Percentiles rank a stretch among this genome's conserved stretches.
Evolutionary conservation across 768 basidiomycete genomes (phyloP).

Genomic region (Trametes villosa): DNA sequence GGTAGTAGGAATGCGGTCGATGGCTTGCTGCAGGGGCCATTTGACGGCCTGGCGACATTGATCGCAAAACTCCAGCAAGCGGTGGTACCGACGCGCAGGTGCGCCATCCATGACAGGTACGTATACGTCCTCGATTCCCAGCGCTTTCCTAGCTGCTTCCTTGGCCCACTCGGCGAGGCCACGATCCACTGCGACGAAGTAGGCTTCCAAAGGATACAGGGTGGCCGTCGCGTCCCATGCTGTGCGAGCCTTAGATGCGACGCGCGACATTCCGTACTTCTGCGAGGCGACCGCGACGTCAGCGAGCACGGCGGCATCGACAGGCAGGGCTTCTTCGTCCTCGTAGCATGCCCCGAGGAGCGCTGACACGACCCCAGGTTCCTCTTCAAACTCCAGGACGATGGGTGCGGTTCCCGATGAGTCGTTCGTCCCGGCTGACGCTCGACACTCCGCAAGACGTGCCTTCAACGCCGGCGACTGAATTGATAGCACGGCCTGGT

Average conservation of each 20-base stretch:
- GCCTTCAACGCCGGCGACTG: conserved; percentile 37
- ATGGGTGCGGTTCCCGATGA: not conserved
- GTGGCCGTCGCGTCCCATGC: not conserved
- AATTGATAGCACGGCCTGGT: conserved; percentile 38
- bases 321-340: not conserved
- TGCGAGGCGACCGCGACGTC: too few species aligned
- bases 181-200: not conserved
- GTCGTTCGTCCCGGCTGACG: not conserved
- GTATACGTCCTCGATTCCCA: not conserved
- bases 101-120: not conserved
- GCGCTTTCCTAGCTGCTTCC: conserved; percentile 35
- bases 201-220: not conserved
- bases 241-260: not conserved
- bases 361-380: not conserved
- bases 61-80: conserved; percentile 34
- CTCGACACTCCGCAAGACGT: not conserved
- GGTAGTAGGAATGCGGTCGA: too few species aligned
- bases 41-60: conserved; percentile 47
- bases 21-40: too few species aligned
- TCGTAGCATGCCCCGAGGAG: not conserved
- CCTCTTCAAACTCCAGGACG: conserved; percentile 1
- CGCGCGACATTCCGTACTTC: not conserved
- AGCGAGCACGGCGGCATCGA: not conserved
- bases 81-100: conserved; percentile 13
- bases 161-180: not conserved